phyloP scores from a whole-genome alignment of 2,329 filamentous ascomycete genomes.

The Talaromyces sp. region DNA sequence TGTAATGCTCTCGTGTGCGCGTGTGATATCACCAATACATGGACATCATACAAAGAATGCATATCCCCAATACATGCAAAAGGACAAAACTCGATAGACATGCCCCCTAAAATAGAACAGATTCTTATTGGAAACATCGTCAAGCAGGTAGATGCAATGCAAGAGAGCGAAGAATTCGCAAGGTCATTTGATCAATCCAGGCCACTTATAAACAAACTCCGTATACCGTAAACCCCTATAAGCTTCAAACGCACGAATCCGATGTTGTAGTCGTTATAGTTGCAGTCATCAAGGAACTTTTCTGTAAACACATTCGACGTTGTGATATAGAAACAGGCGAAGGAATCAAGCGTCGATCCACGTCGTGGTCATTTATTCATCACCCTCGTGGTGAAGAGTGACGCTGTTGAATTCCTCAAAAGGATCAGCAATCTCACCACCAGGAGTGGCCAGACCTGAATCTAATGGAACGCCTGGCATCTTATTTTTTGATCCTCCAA shows the following conservation, averaged over 20 bases:
- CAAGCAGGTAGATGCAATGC: slow-evolving; percentile 13
- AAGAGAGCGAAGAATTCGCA: neutral
- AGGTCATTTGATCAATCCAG: neutral
- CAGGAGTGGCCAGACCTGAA: slow-evolving; percentile 80
- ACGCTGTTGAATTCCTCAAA: slow-evolving; percentile 99
- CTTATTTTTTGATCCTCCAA: slow-evolving; percentile 43
- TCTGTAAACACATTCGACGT: slow-evolving; percentile 2
- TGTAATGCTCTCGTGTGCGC: neutral
- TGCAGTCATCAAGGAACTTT: slow-evolving; percentile 12
- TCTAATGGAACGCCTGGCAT: slow-evolving; percentile 81
- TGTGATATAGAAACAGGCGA: neutral
- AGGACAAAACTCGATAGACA: slow-evolving; percentile 1
- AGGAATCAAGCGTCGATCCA: neutral
- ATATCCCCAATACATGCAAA: slow-evolving; percentile 10
- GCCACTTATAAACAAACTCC: slow-evolving; percentile 7
- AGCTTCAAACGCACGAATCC: neutral
- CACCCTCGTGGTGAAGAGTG: slow-evolving; percentile 92
- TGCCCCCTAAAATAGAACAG: neutral
- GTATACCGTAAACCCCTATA: slow-evolving; percentile 1
- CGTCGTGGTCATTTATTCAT: slow-evolving; percentile 51
- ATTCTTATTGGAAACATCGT: slow-evolving; percentile 5
- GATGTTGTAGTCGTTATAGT: slow-evolving; percentile 12
- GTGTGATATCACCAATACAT: slow-evolving; percentile 1
- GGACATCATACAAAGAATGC: slow-evolving; percentile 1
- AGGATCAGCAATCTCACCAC: slow-evolving; percentile 77